Conservation (phyloP, 2,329 filamentous ascomycete species). For the Chaetomiaceae sp. region DNA sequence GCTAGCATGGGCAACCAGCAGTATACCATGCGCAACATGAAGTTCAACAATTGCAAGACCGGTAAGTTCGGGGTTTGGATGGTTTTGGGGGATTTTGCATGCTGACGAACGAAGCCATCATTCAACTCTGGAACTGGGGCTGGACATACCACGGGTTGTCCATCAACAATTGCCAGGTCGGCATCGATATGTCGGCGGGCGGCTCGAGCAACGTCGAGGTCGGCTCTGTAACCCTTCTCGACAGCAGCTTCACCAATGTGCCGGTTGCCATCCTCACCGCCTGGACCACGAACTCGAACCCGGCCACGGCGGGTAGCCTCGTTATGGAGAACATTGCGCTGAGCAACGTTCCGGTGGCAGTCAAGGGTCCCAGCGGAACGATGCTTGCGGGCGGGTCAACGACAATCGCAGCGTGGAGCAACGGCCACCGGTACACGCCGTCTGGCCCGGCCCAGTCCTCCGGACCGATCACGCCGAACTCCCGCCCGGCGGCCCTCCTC, state of each 20-base stretch:
- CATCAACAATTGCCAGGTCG: constrained; percentile 54
- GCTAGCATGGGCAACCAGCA: constrained; percentile 63
- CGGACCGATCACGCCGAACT: constrained; percentile 39
- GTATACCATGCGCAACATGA: constrained; percentile 61
- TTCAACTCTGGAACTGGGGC: constrained; percentile 68
- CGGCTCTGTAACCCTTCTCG: constrained; percentile 64
- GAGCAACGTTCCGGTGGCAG: constrained; percentile 34
- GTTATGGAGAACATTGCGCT: constrained; percentile 48
- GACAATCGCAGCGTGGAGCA: constrained; percentile 56
- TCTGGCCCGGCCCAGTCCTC: constrained; percentile 38
- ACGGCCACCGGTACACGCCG: constrained; percentile 58
- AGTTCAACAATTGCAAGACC: constrained; percentile 59
- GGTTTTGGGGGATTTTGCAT: too few species aligned
- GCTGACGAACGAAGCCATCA: constrained; percentile 41
- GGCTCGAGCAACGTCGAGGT: constrained; percentile 49
- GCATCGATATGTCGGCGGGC: constrained; percentile 53
- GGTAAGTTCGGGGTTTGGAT: constrained; percentile 30
- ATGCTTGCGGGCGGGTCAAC: constrained; percentile 51
- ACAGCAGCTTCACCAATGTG: constrained; percentile 61
- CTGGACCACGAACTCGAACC: constrained; percentile 36
- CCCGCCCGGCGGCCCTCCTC: constrained; percentile 48
- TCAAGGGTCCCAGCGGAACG: constrained; percentile 32
- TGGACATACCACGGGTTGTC: constrained; percentile 60
- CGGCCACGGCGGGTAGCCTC: constrained; percentile 46
- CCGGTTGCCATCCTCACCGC: constrained; percentile 59